These are phyloP conservation scores for Triticum urartu DNA, from an alignment of 176 grass and related monocot genomes.

Conservation along the genomic window DNA sequence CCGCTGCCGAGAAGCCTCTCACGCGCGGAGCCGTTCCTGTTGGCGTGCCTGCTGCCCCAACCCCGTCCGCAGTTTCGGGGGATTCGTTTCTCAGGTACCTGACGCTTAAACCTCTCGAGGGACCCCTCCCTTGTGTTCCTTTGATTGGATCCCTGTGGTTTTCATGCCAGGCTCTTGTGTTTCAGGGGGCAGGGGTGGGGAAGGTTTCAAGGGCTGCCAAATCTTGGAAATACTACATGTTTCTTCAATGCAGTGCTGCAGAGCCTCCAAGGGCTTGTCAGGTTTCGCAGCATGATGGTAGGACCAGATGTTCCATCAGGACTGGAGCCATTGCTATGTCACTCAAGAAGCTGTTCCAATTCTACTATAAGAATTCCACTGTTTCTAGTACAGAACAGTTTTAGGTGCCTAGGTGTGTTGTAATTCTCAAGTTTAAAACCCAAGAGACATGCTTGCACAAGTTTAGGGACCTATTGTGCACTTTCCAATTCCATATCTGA, in stretches of 20 bases:
- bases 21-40: too few species aligned
- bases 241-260: slow-evolving; percentile 96
- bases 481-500: neutral
- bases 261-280: slow-evolving; percentile 69
- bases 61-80: neutral
- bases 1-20: too few species aligned
- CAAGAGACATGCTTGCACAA: neutral
- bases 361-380: neutral
- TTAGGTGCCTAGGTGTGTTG: neutral
- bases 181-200: slow-evolving; percentile 38
- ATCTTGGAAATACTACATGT: slow-evolving; percentile 80
- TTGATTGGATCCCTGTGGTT: slow-evolving; percentile 17
- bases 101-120: neutral
- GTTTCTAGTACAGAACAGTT: neutral
- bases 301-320: slow-evolving; percentile 40
- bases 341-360: slow-evolving; percentile 49
- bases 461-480: neutral
- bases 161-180: neutral
- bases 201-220: slow-evolving; percentile 81
- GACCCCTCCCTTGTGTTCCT: neutral
- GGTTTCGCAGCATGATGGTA: slow-evolving; percentile 59
- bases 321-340: slow-evolving; percentile 60
- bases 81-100: neutral
- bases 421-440: neutral
- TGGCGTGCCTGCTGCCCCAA: neutral